A percentile compares a stretch with the other conserved stretches of the same genome.
Evolutionary conservation across 1,139 yeast genomes (phyloP).

Genomic region (Lodderomyces pseudojiufengensis): DNA sequence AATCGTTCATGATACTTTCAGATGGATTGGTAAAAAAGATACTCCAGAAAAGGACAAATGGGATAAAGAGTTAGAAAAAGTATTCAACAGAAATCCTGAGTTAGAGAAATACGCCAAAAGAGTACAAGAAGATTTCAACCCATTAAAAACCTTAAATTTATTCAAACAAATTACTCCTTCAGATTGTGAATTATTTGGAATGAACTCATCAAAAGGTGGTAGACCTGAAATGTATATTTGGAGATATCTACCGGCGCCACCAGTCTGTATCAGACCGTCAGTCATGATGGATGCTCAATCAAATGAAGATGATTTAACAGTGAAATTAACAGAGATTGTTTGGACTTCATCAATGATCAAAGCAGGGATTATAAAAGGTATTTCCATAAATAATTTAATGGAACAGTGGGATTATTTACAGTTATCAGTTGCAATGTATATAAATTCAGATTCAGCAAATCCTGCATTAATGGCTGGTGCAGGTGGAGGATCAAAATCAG

Average conservation of each 20-base stretch:
- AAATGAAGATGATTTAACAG: conserved; percentile 96
- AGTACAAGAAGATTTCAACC: conserved; percentile 92
- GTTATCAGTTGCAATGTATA: conserved; percentile 93
- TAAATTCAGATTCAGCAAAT: conserved; percentile 92
- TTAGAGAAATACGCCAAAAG: conserved; percentile 81
- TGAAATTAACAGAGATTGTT: conserved; percentile 91
- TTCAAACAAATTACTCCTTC: conserved; percentile 81
- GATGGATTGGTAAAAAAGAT: conserved; percentile 91
- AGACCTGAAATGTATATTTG: conserved; percentile 96
- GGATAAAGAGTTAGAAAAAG: conserved; percentile 80
- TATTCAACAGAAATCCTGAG: conserved; percentile 74
- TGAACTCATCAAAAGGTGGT: conserved; percentile 83
- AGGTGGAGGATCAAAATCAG: conserved; percentile 47
- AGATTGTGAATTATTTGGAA: conserved; percentile 90
- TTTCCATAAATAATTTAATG: conserved; percentile 87
- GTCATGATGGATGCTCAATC: conserved; percentile 92
- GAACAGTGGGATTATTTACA: conserved; percentile 99
- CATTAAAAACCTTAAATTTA: conserved; percentile 79
- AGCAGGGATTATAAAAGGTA: conserved; percentile 94
- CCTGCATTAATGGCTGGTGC: conserved; percentile 68
- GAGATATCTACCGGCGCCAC: conserved; percentile 98
- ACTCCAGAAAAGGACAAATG: conserved; percentile 82
- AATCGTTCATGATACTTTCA: conserved; percentile 90
- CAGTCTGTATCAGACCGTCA: conserved; percentile 97
- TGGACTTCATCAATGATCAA: conserved; percentile 92